Conservation (phyloP, 2,329 filamentous ascomycete species). For the Fusarium goolgardi region DNA sequence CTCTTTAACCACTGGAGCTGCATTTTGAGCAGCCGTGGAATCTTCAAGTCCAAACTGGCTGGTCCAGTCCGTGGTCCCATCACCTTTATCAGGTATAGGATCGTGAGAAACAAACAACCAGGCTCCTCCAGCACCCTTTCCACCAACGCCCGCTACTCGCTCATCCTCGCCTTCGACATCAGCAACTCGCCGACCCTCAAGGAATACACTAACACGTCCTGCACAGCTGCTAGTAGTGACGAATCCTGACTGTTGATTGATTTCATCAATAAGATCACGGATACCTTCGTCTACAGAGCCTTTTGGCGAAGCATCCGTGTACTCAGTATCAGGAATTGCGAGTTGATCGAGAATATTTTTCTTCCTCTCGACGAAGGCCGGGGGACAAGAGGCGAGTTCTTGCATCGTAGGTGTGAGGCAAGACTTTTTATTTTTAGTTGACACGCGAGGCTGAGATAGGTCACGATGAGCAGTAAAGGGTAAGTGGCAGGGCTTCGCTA, state of each 20-base stretch:
- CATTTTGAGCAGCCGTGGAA: constrained; percentile 43
- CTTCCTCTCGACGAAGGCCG: constrained; percentile 72
- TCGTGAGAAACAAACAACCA: constrained; percentile 94
- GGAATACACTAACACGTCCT: constrained; percentile 86
- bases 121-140: constrained; percentile 83
- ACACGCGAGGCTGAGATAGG: constrained; percentile 43
- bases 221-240: constrained; percentile 96
- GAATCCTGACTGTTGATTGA: constrained; percentile 79
- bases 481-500: constrained; percentile 21
- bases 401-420: constrained; percentile 45
- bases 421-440: constrained; percentile 37
- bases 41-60: constrained; percentile 46
- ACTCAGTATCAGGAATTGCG: constrained; percentile 73
- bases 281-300: constrained; percentile 86
- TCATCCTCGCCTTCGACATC: constrained; percentile 36
- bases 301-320: constrained; percentile 88
- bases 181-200: constrained; percentile 74
- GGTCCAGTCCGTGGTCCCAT: constrained; percentile 49
- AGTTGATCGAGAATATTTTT: constrained; percentile 77
- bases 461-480: constrained; percentile 27
- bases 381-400: constrained; percentile 49
- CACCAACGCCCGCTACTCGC: constrained; percentile 73
- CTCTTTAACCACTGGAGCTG: constrained; percentile 43
- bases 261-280: constrained; percentile 77
- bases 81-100: constrained; percentile 60